phyloP scores from a whole-genome alignment of 2,329 filamentous ascomycete genomes.

The Penicillium sp. region DNA sequence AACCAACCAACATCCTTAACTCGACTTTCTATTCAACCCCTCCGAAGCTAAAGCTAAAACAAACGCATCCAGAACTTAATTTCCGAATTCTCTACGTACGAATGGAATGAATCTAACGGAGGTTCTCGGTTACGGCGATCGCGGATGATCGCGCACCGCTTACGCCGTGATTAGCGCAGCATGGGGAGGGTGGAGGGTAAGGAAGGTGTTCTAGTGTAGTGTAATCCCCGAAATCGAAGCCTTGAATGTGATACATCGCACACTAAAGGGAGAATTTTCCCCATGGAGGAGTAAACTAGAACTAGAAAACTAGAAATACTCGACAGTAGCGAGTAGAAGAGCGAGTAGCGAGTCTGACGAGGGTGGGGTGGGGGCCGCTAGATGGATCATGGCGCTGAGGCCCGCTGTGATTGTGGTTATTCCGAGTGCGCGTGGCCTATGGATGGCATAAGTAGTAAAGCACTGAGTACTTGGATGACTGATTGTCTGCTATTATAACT shows the following conservation, averaged over 20 bases:
- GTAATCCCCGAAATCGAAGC: background rate
- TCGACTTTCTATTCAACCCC: background rate
- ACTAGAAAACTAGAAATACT: background rate
- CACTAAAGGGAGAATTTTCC: background rate
- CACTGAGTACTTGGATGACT: no score
- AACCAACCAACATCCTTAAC: background rate
- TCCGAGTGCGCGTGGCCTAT: background rate
- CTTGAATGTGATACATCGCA: constrained; percentile 6
- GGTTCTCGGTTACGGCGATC: background rate
- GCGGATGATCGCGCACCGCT: background rate
- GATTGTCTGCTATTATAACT: no score
- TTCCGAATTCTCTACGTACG: background rate
- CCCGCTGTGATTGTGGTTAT: background rate
- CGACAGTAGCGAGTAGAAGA: background rate
- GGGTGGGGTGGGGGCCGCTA: background rate
- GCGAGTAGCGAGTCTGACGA: background rate
- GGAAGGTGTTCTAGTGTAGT: background rate
- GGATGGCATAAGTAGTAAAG: no score
- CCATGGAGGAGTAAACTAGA: background rate
- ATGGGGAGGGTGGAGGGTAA: background rate
- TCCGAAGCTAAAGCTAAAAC: background rate
- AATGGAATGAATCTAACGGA: background rate
- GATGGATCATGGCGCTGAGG: background rate
- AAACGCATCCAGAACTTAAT: background rate
- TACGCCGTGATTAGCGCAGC: background rate